phyloP scores from a whole-genome alignment of 768 basidiomycete species.

The Dacryopinax primogenitus region DNA sequence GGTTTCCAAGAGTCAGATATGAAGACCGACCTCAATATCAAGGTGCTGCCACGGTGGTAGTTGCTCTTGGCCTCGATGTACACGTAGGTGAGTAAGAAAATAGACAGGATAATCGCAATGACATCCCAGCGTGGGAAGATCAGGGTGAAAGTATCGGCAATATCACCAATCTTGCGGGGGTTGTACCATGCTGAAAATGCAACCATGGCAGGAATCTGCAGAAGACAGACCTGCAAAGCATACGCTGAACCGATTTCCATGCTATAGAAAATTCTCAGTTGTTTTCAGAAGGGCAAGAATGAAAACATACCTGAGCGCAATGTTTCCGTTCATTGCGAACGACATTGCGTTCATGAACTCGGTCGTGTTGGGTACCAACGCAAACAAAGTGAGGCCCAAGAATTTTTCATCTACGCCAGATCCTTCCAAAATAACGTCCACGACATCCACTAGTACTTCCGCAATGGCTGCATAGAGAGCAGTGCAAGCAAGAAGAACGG shows the following conservation, averaged over 20 bases:
- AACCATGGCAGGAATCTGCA: slow-evolving; percentile 98
- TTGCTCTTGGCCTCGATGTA: slow-evolving; percentile 99
- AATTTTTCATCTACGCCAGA: slow-evolving; percentile 96
- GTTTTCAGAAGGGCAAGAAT: slow-evolving; percentile 10
- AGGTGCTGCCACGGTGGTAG: slow-evolving; percentile 92
- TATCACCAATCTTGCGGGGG: slow-evolving; percentile 71
- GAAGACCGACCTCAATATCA: slow-evolving; percentile 74
- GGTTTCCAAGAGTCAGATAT: not conserved
- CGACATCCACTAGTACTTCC: slow-evolving; percentile 92
- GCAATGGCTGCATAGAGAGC: slow-evolving; percentile 85
- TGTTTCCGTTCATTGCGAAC: slow-evolving; percentile 92
- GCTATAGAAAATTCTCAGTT: slow-evolving; percentile 31
- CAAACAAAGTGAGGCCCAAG: slow-evolving; percentile 90
- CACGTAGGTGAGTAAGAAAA: slow-evolving; percentile 96
- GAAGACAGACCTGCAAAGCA: slow-evolving; percentile 90
- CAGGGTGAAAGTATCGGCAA: slow-evolving; percentile 91
- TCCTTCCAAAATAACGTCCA: slow-evolving; percentile 80
- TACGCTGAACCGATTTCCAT: slow-evolving; percentile 99
- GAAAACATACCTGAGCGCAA: slow-evolving; percentile 67
- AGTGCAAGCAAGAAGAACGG: slow-evolving; percentile 79
- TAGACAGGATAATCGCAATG: slow-evolving; percentile 82
- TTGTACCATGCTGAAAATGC: slow-evolving; percentile 95
- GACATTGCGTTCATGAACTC: slow-evolving; percentile 99
- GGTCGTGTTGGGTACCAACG: slow-evolving; percentile 94
- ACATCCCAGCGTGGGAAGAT: slow-evolving; percentile 99